Percentiles rank a stretch among this genome's conserved stretches.
Conservation (phyloP, 305 asterid species). For the Fraxinus greggii region DNA sequence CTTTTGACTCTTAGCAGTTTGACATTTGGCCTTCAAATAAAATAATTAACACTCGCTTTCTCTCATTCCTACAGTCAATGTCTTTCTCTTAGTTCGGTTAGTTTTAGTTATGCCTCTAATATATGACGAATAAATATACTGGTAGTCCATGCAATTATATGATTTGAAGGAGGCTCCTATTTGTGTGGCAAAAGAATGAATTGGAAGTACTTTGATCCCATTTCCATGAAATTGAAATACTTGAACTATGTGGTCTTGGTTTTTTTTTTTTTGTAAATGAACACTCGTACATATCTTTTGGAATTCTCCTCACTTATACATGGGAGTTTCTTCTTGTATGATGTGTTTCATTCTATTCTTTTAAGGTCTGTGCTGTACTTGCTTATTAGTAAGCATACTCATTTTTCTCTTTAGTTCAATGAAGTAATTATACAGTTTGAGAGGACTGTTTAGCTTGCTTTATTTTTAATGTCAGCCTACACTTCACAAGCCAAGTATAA, state of each 20-base stretch:
- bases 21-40: background rate
- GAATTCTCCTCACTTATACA: background rate
- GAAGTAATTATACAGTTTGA: background rate
- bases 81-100: background rate
- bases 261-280: background rate
- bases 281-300: background rate
- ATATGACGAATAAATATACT: background rate
- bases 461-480: slow-evolving; percentile 70
- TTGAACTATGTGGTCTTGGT: background rate
- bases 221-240: background rate
- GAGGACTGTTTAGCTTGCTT: slow-evolving; percentile 18
- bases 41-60: background rate
- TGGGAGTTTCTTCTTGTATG: background rate
- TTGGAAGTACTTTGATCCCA: background rate
- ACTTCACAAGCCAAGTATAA: slow-evolving; percentile 98
- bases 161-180: slow-evolving; percentile 2
- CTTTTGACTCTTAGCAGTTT: background rate
- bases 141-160: background rate
- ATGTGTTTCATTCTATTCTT: background rate
- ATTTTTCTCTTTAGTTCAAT: background rate
- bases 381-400: slow-evolving; percentile 13
- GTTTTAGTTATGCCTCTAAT: background rate
- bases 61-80: background rate
- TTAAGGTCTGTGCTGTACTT: background rate
- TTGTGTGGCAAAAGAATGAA: background rate